phyloP scores from a whole-genome alignment of 345 rosid genomes.

The Carallia pectinifolia region DNA sequence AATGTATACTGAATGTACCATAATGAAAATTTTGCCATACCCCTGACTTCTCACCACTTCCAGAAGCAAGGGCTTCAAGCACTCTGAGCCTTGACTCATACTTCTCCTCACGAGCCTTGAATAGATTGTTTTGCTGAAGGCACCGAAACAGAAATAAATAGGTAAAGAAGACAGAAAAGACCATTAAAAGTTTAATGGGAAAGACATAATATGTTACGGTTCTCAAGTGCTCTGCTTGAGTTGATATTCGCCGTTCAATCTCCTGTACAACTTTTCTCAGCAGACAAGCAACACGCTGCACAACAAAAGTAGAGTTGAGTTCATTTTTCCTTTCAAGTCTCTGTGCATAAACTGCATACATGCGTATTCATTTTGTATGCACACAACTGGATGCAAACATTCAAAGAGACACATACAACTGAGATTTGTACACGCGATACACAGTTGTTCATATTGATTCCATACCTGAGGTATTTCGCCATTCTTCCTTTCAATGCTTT shows the following conservation, averaged over 20 bases:
- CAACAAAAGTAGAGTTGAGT: slow-evolving; percentile 25
- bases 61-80: slow-evolving; percentile 90
- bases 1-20: not conserved
- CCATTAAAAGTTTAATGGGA: not conserved
- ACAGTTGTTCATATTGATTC: not conserved
- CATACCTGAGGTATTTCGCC: slow-evolving; percentile 89
- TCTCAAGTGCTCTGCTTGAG: slow-evolving; percentile 93
- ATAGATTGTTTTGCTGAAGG: slow-evolving; percentile 85
- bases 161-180: slow-evolving; percentile 6
- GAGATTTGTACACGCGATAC: not conserved
- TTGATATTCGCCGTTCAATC: slow-evolving; percentile 93
- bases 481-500: slow-evolving; percentile 74
- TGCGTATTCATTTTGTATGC: not conserved
- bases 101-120: slow-evolving; percentile 86
- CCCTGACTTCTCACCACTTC: slow-evolving; percentile 58
- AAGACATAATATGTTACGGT: slow-evolving; percentile 46
- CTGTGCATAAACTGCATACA: not conserved
- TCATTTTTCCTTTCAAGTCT: not conserved
- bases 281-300: slow-evolving; percentile 81
- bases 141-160: slow-evolving; percentile 16
- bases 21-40: slow-evolving; percentile 32
- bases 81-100: slow-evolving; percentile 77
- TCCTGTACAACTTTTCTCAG: slow-evolving; percentile 88
- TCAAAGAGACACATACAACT: not conserved
- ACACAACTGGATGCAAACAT: not conserved